A percentile compares a stretch with the other conserved stretches of the same genome.
Evolutionary conservation across 2,329 filamentous ascomycete species (phyloP).

Genomic region (Graphiopsis chlorocephala): DNA sequence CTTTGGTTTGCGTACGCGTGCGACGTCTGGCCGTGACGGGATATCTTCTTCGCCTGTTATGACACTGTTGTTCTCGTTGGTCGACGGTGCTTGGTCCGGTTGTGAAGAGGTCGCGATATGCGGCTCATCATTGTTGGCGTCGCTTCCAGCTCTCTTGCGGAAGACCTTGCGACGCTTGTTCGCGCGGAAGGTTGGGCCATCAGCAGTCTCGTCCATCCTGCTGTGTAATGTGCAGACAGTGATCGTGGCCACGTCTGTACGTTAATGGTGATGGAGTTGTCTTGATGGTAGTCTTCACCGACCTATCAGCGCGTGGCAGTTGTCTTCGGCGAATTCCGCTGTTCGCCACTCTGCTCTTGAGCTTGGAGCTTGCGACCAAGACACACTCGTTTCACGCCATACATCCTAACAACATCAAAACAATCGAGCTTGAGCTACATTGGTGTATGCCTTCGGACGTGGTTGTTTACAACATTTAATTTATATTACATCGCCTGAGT

Average conservation of each 20-base stretch:
- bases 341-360: not conserved
- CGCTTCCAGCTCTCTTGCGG: slow-evolving; percentile 42
- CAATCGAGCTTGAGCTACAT: not conserved
- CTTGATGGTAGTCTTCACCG: not conserved
- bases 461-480: not conserved
- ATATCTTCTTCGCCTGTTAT: not conserved
- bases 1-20: slow-evolving; percentile 22
- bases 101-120: not conserved
- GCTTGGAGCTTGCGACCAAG: not conserved
- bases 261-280: not conserved
- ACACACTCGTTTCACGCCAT: not conserved
- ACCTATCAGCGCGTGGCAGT: not conserved
- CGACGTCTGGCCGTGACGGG: not conserved
- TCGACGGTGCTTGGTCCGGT: not conserved
- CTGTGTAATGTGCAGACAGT: not conserved
- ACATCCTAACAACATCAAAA: not conserved
- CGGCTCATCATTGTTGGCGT: slow-evolving; percentile 17
- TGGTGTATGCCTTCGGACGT: not conserved
- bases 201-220: not conserved
- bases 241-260: not conserved
- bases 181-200: slow-evolving; percentile 43
- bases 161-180: slow-evolving; percentile 52
- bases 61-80: not conserved
- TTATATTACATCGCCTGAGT: not conserved
- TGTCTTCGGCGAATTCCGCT: not conserved